Base-by-base conservation (phyloP, 306 rosid species). In the Gleditsia sinensis region DNA sequence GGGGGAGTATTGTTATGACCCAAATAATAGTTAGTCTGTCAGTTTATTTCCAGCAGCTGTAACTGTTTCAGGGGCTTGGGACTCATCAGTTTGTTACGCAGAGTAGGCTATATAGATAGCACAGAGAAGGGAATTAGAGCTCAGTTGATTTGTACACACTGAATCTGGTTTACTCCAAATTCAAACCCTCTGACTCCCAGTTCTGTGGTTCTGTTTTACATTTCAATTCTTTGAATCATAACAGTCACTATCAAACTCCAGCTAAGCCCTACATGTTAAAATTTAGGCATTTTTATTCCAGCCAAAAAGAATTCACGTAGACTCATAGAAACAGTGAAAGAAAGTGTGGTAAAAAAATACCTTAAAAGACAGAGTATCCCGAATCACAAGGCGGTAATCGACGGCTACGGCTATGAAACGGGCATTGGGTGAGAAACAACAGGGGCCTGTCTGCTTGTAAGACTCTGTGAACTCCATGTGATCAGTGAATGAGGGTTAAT, bases 311-410 rank as follows among this genome's bases (percentile, higher is more conserved):
- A 5, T 59, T 33, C 9, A 59, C 40, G 33, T 24, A 59, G 27
- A 33, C 3, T 8, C 45, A 9, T 24, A 39, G 51, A 42, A 27
- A 20, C 1, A 13, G 24, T 14, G 10, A 2, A 24, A 33, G 9
- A 4, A 8, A 7, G 14, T 27, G 20, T 2, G 1, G 43, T 9
- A 19, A 3, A 40, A n/a, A 2, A 32, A 4, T 0, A 91, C 97
- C 96, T 92, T 94, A 49, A 94, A 87, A n/a, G 96, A 92, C 68
- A 88, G 71, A 62, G 93, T 92, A 21, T 94, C 95, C 27, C 99
- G 97, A 81, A 94, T 92, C 25, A 94, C 97, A 72, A 94, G 99
- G 82, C 97, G 97, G 65, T 92, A 94, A 77, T 94, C 99, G 75
- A 92, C 99, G 54, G 96, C 96, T 7, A 88, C 93, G 54, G 98